Base-by-base conservation (phyloP, 2,329 filamentous ascomycete species). In the Didymella arachidicola region DNA sequence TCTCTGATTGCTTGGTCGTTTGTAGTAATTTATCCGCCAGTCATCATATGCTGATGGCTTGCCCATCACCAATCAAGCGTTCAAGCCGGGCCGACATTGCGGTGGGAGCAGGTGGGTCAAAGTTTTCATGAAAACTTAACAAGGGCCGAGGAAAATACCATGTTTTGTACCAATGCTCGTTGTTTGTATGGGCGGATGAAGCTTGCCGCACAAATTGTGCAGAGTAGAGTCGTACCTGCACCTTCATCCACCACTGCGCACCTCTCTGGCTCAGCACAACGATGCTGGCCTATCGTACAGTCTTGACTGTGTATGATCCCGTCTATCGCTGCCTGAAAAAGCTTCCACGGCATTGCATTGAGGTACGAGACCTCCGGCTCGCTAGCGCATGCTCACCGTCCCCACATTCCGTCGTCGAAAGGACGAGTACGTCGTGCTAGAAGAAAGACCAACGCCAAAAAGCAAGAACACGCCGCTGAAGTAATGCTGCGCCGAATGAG, bases 381-480 rank as follows among this genome's bases (percentile, higher is more conserved):
- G 58, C 51, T 63, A 56, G 50, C 50, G 51, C 45, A 30, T 46
- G 27, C 51, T 25, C 49, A 38, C 44, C 38, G 36, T 25, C 50
- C 60, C 59, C 55, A 60, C 58, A 32, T 5, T 30, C 57, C 47
- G 49, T 68, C 62, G 66, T 64, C 65, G 61, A 68, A 42, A 59
- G 32, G 49, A 52, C 61, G 46, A 62, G 54, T 61, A 53, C 55
- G 48, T 60, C 44, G 62, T 65, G 57, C 60, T 53, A 49, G 55
- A 63, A 55, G 49, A 45, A 42, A 25, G 56, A 61, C 57, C 55
- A 63, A 64, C 65, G 65, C 65, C 63, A 69, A 69, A 69, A 71
- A 69, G 53, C 63, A 72, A 34, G 41, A 60, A 56, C 62, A 63
- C 64, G 64, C 65, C 63, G 65, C 70, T 65, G 62, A 66, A 68